A percentile compares a stretch with the other conserved stretches of the same genome.
phyloP scores from a whole-genome alignment of 768 basidiomycete species.

The Suillus cothurnatus region DNA sequence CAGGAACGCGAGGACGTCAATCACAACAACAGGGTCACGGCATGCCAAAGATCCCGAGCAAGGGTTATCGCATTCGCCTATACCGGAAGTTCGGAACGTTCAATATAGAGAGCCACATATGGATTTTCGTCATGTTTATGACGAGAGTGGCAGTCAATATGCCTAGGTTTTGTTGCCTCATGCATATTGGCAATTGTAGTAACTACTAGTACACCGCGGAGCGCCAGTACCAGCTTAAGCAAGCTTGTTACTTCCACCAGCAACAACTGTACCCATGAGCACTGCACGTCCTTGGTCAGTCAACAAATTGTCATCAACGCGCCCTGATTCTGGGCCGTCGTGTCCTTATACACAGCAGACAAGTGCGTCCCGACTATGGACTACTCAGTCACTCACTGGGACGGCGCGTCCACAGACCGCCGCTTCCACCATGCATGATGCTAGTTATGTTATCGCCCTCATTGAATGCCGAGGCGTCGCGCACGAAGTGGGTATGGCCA shows the following conservation, averaged over 20 bases:
- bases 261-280: too few species aligned
- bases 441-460: constrained; percentile 65
- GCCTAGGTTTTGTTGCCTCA: too few species aligned
- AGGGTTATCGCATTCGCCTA: neutral
- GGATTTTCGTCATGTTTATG: neutral
- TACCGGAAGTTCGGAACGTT: neutral
- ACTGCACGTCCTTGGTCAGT: neutral
- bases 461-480: constrained; percentile 79
- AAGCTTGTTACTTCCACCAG: neutral
- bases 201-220: too few species aligned
- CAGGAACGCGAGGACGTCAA: neutral
- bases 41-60: neutral
- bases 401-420: constrained; percentile 65
- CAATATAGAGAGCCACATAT: too few species aligned
- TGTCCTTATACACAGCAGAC: constrained; percentile 12
- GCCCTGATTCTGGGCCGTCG: constrained; percentile 18
- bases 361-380: constrained; percentile 46
- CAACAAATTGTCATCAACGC: constrained; percentile 15
- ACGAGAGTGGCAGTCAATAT: too few species aligned
- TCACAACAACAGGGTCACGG: neutral
- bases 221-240: too few species aligned
- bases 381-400: constrained; percentile 52
- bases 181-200: too few species aligned
- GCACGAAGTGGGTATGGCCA: constrained; percentile 85
- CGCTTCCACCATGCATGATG: constrained; percentile 58